phyloP scores from a whole-genome alignment of 768 basidiomycete species.

The Fibroporia radiculosa region DNA sequence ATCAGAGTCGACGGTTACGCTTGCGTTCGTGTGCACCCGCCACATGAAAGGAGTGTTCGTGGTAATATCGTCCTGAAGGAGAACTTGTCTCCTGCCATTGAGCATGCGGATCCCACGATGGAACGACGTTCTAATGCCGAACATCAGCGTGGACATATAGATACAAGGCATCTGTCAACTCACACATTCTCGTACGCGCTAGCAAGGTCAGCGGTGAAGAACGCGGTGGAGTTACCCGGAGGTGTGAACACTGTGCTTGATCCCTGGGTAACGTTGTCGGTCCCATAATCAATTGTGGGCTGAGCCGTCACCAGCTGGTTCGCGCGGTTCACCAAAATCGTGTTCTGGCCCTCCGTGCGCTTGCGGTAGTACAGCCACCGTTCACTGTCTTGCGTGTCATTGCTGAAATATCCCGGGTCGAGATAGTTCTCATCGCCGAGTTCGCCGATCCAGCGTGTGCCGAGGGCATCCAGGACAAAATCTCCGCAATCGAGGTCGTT shows the following conservation, averaged over 20 bases:
- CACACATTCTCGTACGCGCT: slow-evolving; percentile 71
- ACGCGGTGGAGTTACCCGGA: slow-evolving; percentile 66
- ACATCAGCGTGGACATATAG: slow-evolving; percentile 11
- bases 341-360: slow-evolving; percentile 97
- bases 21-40: slow-evolving; percentile 97
- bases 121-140: slow-evolving; percentile 46
- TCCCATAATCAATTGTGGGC: slow-evolving; percentile 50
- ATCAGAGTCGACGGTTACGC: slow-evolving; percentile 41
- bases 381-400: slow-evolving; percentile 54
- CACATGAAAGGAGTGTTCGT: slow-evolving; percentile 58
- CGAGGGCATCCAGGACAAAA: slow-evolving; percentile 92
- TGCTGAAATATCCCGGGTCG: slow-evolving; percentile 69
- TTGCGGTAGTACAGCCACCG: slow-evolving; percentile 96
- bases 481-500: slow-evolving; percentile 93
- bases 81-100: slow-evolving; percentile 80
- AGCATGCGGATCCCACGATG: slow-evolving; percentile 80
- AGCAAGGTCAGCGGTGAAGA: slow-evolving; percentile 70
- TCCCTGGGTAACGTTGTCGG: slow-evolving; percentile 55
- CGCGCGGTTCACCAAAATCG: slow-evolving; percentile 60
- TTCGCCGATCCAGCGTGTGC: slow-evolving; percentile 92
- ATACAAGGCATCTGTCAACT: slow-evolving; percentile 21
- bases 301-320: slow-evolving; percentile 78
- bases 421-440: slow-evolving; percentile 85
- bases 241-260: slow-evolving; percentile 73
- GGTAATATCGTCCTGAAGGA: slow-evolving; percentile 88